Base-by-base conservation (phyloP, 2,329 filamentous ascomycete genomes). In the Fusarium brachygibbosum region DNA sequence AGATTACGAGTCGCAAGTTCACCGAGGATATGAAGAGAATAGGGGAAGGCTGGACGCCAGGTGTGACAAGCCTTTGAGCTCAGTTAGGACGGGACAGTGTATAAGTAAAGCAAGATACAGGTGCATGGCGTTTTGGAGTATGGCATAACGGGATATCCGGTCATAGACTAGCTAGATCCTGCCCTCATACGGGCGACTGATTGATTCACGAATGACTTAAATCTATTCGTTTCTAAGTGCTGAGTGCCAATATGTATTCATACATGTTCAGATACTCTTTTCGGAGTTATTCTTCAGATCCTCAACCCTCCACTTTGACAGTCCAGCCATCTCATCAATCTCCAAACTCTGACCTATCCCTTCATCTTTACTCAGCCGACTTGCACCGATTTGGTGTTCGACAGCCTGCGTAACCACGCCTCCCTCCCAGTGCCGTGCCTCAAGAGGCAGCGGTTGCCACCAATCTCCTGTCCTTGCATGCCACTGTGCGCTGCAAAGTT, bases 1-100 rank as follows among this genome's bases (percentile, higher is more conserved):
- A 90, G 76, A 98, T 98, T 70, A 91, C 88, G 53, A 97, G 94
- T 79, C 88, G 86, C 72, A 89, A 84, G 77, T 99, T 99, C 79
- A 86, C 89, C 51, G 87, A 89, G 17, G 94, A 98, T 75, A 90
- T 99, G 77, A 89, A 91, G 78, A 86, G 91, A 71, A 96, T 99
- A 78, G 96, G 94, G 34, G 92, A 95, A 76, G 82, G 82, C 2
- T 99, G 96, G 94, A 87, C 86, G 58, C 93, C 94, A 1, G 93
- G 93, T 11, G 83, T 92, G 50, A 83, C 84, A 63, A 86, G 72
- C 63, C 79, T 92, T 62, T 93, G 78, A 41, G 61, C 19, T 60
- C 31, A n/a, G 14, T 32, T 92, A n/a, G 42, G 78, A 35, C 21
- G 21, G 12, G 19, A n/a, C n/a, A 35, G 46, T 57, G 57, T 70